Base-by-base conservation (phyloP, 352 stramenopile species). In the Globisporangium echinulatum region DNA sequence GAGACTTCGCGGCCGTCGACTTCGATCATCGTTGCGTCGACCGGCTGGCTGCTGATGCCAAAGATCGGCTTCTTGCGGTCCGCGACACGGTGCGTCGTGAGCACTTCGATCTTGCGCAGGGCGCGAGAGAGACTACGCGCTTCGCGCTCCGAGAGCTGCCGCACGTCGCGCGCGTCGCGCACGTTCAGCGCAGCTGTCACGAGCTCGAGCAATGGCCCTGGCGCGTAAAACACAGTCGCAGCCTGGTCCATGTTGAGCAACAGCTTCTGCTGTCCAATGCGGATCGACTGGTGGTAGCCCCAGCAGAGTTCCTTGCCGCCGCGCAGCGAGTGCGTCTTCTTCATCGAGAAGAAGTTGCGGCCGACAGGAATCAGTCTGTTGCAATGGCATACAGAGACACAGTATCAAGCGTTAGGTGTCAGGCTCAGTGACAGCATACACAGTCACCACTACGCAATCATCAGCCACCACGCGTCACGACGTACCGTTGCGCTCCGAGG, bases 201-300 rank as follows among this genome's bases (percentile, higher is more conserved):
- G 15, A 90, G 61, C 4, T 85, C 71, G 46, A 89, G 58, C 37
- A 90, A 59, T 17, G 79, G 61, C 42, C 75, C 77, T 6, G 79
- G 70, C 1, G 71, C 65, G 50, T 88, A 87, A 53, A 90, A 92
- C 37, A 85, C 83, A 0, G 80, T 90, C 1, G 81, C 79, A 5
- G 75, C 77, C 52, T 84, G 76, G 39, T 90, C 83, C 10, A 92
- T 73, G 61, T 92, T 92, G 56, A 90, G 73, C 14, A 87, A 56
- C 15, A 92, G 49, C 48, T 85, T 82, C 0, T 61, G 49, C 49
- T 90, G 73, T 0, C 72, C 72, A 38, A 85, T 54, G 11, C 71
- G 77, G 19, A 92, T 79, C 0, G 69, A 73, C 66, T 92, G 83
- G 43, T 90, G 77, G 51, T 90, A 92, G 3, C 83, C 83, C 73